Conservation (phyloP, 805 yeast species). For the Vanderwaltozyma yarrowii region DNA sequence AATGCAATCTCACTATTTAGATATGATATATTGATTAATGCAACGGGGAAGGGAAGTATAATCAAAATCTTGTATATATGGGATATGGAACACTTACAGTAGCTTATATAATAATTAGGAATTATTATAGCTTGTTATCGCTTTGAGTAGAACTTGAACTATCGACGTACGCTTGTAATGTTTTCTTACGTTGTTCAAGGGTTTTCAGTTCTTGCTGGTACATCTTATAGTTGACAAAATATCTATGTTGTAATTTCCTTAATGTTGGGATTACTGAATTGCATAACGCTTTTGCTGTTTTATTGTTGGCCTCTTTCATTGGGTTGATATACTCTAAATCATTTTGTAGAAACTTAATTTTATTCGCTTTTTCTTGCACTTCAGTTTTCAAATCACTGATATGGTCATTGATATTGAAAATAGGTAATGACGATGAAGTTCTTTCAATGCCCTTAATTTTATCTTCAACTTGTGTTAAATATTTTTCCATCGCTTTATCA, state of each 20-base stretch:
- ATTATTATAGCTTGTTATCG: neutral
- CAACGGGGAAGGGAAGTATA: too few species aligned
- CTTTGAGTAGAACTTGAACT: neutral
- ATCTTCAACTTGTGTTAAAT: conserved; percentile 2
- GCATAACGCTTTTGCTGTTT: conserved; percentile 6
- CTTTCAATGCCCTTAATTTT: too few species aligned
- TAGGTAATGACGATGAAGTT: too few species aligned
- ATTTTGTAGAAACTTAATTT: conserved; percentile 1
- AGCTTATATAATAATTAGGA: too few species aligned
- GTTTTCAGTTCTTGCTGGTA: conserved; percentile 14
- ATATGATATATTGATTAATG: too few species aligned
- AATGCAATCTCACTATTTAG: too few species aligned
- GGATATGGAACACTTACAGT: too few species aligned
- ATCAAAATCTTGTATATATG: too few species aligned
- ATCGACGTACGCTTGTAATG: neutral
- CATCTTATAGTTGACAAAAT: conserved; percentile 14
- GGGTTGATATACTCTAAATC: conserved; percentile 10
- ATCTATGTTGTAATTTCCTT: conserved; percentile 11
- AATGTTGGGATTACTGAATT: conserved; percentile 12
- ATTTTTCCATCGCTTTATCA: conserved; percentile 1
- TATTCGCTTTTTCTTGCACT: neutral
- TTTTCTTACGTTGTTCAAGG: neutral
- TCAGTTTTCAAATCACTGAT: too few species aligned
- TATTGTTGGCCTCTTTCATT: conserved; percentile 7
- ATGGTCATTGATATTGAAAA: too few species aligned